Evolutionary conservation across 441 rosid genomes (phyloP), one percentile per base, ranked within the genome.

Genomic region (Viola pubescens): DNA sequence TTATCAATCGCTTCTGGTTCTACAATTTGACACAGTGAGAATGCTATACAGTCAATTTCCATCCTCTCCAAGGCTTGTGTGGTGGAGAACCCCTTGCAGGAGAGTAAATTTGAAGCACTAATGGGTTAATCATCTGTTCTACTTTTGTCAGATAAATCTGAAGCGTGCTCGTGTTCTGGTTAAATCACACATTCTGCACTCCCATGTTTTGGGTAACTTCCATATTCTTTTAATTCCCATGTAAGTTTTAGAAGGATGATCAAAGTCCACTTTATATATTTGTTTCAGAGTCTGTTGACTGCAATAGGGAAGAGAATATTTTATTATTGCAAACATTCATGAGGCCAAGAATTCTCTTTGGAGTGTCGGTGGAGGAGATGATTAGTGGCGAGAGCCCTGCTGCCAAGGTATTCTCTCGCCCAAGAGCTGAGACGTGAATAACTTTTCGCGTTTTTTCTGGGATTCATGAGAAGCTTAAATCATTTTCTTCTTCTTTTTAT

Each of bases 131-230:
- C 59, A 43, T 43, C 46, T 43, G 7, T 43, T 6, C 10, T 43
- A 2, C 46, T 6, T 39, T 70, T 41, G 61, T 51, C 79, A 92
- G 98, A 74, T 92, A 71, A 92, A 92, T 82, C 81, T 89, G 63
- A 92, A 92, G 88, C 97, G 98, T 70, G 97, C 94, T 66, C 91
- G 94, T 54, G 71, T 84, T 52, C 77, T 92, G 59, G 88, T 81
- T 56, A 73, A 84, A 53, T 84, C 98, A 59, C 90, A 89, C 72
- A 80, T 92, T 61, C 45, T 66, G 66, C 63, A 67, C 66, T 78
- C 86, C 19, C 46, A 46, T 52, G 90, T 89, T 61, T 87, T 80
- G 48, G 97, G 97, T 89, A 75, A 72, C 39, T 61, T 65, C 14
- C 16, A 53, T 48, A 10, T 38, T 39, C 61, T 54, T 62, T 26